Conservation (phyloP, 768 basidiomycete species). For the Phlegmacium glaucopus region DNA sequence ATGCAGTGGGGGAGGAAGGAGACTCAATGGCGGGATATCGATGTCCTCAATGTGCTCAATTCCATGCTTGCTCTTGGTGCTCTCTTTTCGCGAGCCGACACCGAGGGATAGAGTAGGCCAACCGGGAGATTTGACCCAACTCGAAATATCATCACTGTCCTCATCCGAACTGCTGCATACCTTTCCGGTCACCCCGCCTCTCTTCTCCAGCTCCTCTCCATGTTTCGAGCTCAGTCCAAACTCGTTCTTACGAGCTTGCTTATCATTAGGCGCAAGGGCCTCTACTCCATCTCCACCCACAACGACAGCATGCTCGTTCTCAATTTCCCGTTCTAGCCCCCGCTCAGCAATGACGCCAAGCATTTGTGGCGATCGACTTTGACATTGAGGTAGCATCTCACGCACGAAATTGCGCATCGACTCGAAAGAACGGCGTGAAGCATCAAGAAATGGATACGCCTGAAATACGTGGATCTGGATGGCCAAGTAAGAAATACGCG, state of each 20-base stretch:
- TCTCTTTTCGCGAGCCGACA: constrained; percentile 10
- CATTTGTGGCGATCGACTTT: constrained; percentile 45
- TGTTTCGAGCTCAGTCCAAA: constrained; percentile 19
- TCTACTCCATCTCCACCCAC: constrained; percentile 76
- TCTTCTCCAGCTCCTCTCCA: background rate
- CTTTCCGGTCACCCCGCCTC: constrained; percentile 11
- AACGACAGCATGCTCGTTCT: constrained; percentile 59
- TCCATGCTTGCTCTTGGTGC: constrained; percentile 11
- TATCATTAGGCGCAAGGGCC: constrained; percentile 37
- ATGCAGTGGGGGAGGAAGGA: constrained; percentile 10
- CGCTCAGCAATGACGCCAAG: constrained; percentile 55
- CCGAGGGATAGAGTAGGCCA: constrained; percentile 21
- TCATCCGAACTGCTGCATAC: constrained; percentile 11
- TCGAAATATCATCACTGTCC: constrained; percentile 39
- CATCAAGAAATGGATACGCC: constrained; percentile 74
- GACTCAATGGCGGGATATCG: constrained; percentile 14
- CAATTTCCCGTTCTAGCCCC: constrained; percentile 66
- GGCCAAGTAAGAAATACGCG: background rate
- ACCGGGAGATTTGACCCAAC: constrained; percentile 46
- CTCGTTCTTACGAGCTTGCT: constrained; percentile 21
- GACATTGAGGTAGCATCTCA: constrained; percentile 50
- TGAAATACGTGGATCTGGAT: constrained; percentile 88
- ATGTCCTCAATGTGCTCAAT: constrained; percentile 17
- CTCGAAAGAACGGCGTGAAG: constrained; percentile 60
- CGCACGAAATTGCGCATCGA: constrained; percentile 72